Conservation (phyloP, 2,329 filamentous ascomycete species). For the Trichoderma citrinoviride region DNA sequence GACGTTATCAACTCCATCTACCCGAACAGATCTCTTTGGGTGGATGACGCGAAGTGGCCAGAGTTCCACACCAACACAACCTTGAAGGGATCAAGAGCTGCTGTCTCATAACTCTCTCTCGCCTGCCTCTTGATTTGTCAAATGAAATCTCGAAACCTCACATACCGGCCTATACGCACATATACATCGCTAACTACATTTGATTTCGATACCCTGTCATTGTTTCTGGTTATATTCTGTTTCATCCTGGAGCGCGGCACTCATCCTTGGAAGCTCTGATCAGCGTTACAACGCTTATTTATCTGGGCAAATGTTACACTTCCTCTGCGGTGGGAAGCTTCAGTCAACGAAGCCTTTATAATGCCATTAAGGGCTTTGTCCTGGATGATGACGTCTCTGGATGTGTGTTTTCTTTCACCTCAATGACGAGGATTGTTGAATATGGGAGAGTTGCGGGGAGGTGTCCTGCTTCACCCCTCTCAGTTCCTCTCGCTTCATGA, state of each 20-base stretch:
- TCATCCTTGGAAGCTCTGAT: neutral
- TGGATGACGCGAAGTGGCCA: constrained; percentile 49
- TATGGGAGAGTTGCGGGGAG: neutral
- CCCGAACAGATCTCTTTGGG: constrained; percentile 45
- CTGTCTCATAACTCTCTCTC: neutral
- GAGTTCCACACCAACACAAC: constrained; percentile 28
- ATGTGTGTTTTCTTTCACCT: neutral
- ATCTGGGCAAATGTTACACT: neutral
- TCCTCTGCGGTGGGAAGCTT: neutral
- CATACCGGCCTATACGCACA: constrained; percentile 28
- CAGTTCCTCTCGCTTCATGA: neutral
- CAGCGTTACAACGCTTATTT: neutral
- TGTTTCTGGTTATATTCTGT: constrained; percentile 28
- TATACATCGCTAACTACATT: constrained; percentile 35
- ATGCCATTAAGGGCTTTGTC: neutral
- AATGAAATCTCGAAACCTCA: constrained; percentile 5
- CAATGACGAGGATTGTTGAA: neutral
- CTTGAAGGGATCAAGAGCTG: neutral
- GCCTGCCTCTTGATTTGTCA: neutral
- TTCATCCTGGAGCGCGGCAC: constrained; percentile 20
- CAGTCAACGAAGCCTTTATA: neutral
- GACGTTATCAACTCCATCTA: constrained; percentile 31
- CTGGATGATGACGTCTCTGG: neutral
- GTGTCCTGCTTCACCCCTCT: neutral
- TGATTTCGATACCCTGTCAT: constrained; percentile 39